Evolutionary conservation across 148 eudicot species (phyloP).

Genomic region (Linanthus parryae): DNA sequence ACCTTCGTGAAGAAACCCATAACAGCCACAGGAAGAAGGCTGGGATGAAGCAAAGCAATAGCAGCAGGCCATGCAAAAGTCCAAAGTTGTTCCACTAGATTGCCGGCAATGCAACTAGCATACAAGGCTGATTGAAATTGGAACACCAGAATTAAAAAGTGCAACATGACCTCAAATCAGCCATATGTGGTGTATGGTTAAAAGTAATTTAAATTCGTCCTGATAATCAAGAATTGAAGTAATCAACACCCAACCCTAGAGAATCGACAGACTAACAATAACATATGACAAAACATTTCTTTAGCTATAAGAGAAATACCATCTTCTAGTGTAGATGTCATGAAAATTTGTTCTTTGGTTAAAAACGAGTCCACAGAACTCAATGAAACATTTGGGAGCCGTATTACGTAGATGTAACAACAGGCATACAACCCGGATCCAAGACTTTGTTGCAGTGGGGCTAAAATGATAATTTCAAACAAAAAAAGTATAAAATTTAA

Average conservation of each 20-base stretch:
- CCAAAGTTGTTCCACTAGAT: conserved; percentile 95
- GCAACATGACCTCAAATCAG: not conserved
- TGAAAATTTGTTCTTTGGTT: not conserved
- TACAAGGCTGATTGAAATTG: conserved; percentile 60
- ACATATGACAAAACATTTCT: not conserved
- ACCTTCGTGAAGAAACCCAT: conserved; percentile 85
- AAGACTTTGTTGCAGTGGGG: no score
- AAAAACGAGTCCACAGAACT: not conserved
- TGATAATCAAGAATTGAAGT: not conserved
- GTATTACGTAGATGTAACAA: no score
- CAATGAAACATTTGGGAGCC: not conserved
- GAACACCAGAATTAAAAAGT: conserved; percentile 11
- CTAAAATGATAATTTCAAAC: no score
- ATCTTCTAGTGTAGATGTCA: not conserved
- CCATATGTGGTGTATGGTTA: not conserved
- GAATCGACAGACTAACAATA: not conserved
- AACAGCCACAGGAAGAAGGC: conserved; percentile 92
- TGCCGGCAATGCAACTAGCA: conserved; percentile 81
- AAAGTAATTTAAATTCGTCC: not conserved
- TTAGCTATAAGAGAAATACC: not conserved
- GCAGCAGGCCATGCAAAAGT: conserved; percentile 94
- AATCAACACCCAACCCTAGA: not conserved
- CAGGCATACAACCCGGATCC: no score
- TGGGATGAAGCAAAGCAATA: conserved; percentile 86
- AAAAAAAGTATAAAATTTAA: no score